These are phyloP conservation scores for Vigna radiata DNA, from an alignment of 306 rosid genomes.

Conservation along the genomic window DNA sequence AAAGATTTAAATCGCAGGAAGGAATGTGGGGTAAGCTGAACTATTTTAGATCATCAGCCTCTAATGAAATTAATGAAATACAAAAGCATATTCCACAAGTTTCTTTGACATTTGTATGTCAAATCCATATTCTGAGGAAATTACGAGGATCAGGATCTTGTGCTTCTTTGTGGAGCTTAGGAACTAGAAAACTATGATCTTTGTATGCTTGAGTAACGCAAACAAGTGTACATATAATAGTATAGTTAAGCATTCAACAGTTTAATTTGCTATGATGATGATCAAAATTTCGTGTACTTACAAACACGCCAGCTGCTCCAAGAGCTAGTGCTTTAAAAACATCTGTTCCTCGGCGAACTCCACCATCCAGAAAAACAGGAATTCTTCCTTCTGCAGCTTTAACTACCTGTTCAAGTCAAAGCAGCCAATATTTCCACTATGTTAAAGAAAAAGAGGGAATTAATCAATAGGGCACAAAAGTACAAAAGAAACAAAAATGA, in stretches of 20 bases:
- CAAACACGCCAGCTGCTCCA: conserved; percentile 92
- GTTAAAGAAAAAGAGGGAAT: not conserved
- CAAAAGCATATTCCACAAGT: not conserved
- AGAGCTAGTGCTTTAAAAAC: conserved; percentile 96
- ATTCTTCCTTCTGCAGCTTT: conserved; percentile 81
- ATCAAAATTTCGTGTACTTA: conserved; percentile 51
- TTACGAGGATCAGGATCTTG: not conserved
- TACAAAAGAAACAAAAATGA: no score
- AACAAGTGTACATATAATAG: not conserved
- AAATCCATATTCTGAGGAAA: not conserved
- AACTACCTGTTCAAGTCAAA: conserved; percentile 63
- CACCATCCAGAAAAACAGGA: conserved; percentile 95
- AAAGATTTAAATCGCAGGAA: no score
- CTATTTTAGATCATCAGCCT: no score
- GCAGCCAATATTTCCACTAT: conserved; percentile 14
- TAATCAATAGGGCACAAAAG: not conserved
- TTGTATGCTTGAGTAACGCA: conserved; percentile 8
- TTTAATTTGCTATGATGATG: conserved; percentile 23
- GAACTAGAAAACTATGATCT: conserved; percentile 10
- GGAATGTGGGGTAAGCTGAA: no score
- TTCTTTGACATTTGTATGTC: conserved; percentile 17
- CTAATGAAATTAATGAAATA: not conserved
- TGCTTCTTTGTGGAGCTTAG: not conserved
- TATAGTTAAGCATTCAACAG: not conserved
- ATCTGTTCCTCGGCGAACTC: conserved; percentile 90